Percentiles rank a stretch among this genome's conserved stretches.
Conservation (phyloP, 2,329 filamentous ascomycete species). For the Erysiphe neolycopersici region DNA sequence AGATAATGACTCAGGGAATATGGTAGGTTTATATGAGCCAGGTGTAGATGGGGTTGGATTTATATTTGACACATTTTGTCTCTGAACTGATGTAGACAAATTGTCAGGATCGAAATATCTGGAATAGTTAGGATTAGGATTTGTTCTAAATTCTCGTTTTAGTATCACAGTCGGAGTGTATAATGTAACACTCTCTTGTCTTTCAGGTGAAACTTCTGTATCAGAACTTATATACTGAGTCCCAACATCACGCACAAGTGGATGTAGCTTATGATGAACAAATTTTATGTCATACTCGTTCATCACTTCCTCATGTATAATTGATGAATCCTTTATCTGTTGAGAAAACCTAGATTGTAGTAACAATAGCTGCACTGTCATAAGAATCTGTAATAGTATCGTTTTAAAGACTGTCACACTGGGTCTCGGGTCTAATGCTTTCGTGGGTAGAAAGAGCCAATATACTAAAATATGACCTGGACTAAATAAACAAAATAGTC, state of each 20-base stretch:
- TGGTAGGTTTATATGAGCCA: conserved; percentile 14
- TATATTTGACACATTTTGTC: conserved; percentile 13
- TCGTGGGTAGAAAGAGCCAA: conserved; percentile 60
- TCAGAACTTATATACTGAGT: conserved; percentile 33
- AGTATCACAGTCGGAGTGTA: conserved; percentile 24
- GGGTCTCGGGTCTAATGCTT: conserved; percentile 47
- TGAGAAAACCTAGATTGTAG: conserved; percentile 52
- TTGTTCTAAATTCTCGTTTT: conserved; percentile 51
- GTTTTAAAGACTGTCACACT: conserved; percentile 70
- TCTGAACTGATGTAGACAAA: conserved; percentile 24
- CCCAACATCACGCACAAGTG: conserved; percentile 48
- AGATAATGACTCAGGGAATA: conserved; percentile 14
- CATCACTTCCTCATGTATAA: conserved; percentile 78
- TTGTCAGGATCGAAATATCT: conserved; percentile 30
- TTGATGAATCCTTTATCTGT: conserved; percentile 56
- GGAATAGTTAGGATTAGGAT: conserved; percentile 59
- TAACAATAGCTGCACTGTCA: conserved; percentile 52
- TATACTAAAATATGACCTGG: conserved; percentile 84
- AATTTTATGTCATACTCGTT: conserved; percentile 93
- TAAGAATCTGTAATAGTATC: conserved; percentile 43
- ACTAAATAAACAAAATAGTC: conserved; percentile 73
- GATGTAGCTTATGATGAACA: conserved; percentile 72
- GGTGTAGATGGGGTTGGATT: conserved; percentile 14
- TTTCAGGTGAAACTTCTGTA: not conserved
- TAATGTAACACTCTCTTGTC: not conserved